Evolutionary conservation across 1,284 basidiomycete genomes (phyloP), one percentile per base, ranked within the genome.

Genomic region (Abortiporus biennis): DNA sequence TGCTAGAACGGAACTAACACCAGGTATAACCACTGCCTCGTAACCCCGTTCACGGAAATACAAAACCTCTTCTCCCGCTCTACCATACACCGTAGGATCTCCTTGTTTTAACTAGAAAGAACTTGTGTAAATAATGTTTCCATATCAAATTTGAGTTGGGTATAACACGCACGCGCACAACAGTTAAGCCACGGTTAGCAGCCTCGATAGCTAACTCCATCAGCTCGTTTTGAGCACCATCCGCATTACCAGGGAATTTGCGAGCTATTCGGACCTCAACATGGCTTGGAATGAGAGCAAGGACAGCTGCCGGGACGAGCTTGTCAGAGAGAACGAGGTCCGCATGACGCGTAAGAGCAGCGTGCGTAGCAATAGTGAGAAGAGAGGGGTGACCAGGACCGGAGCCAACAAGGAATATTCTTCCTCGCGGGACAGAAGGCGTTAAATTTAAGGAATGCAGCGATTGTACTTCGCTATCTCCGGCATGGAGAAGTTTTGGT

Each of bases 181-280:
- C 93, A 2, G 80, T 86, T 54, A 92, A 69, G 0, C 95, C 95
- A 8, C 74, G 72, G 23, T 65, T 68, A 0, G 90, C 92, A 8
- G 83, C 92, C 39, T 86, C 83, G 2, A 96, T 68, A 0, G 92
- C 95, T 6, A 85, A 79, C 48, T 87, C 78, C 87, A 97, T 95
- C 68, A 98, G 80, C 65, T 98, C 95, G 36, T 76, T 78, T 61
- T 98, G 95, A 1, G 93, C 92, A 16, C 87, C 85, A 42, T 98
- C 95, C 1, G 93, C 92, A 57, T 98, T 98, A 0, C 95, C 95
- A 0, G 95, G 95, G 68, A 96, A 98, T 61, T 99, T 99, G 52
- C 86, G 85, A 12, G 95, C 95, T 49, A 98, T 96, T 6, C 85
- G 77, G 16, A 88, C 70, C 46, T 80, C 70, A 2, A 84, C 76